Conservation (phyloP, 225 moss, liverwort and hornwort genomes). For the Physcomitrium patens region DNA sequence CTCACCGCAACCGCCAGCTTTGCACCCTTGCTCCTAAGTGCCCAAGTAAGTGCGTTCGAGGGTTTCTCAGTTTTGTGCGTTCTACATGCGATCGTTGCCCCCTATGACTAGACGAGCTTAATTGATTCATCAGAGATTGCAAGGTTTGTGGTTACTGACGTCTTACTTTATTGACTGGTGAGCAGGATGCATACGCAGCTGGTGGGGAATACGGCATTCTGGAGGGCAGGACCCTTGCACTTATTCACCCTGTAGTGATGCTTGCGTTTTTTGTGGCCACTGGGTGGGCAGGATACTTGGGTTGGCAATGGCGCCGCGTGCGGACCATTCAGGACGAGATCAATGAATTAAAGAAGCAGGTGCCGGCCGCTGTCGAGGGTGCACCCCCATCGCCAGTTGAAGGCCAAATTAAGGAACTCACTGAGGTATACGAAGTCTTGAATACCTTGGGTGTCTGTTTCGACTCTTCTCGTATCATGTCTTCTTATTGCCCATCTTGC, state of each 20-base stretch:
- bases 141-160: not conserved
- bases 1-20: slow-evolving; percentile 46
- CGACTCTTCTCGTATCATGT: not conserved
- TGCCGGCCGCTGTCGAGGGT: slow-evolving; percentile 54
- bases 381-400: slow-evolving; percentile 51
- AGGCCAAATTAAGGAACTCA: slow-evolving; percentile 58
- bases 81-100: not conserved
- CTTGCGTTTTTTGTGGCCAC: slow-evolving; percentile 52
- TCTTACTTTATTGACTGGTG: not conserved
- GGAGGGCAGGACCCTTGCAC: slow-evolving; percentile 62
- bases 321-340: slow-evolving; percentile 73
- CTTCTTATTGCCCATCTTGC: not conserved
- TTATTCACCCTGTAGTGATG: slow-evolving; percentile 71
- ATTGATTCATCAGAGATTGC: not conserved
- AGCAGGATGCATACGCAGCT: slow-evolving; percentile 59
- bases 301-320: slow-evolving; percentile 81
- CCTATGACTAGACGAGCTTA: not conserved
- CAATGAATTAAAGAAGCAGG: slow-evolving; percentile 62
- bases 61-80: not conserved
- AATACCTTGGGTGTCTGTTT: not conserved
- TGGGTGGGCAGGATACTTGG: slow-evolving; percentile 69
- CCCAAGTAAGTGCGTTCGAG: slow-evolving; percentile 34
- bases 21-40: slow-evolving; percentile 51
- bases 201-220: slow-evolving; percentile 64
- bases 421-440: slow-evolving; percentile 40